Evolutionary conservation across 441 rosid genomes (phyloP).

Genomic region (Corymbia calophylla): DNA sequence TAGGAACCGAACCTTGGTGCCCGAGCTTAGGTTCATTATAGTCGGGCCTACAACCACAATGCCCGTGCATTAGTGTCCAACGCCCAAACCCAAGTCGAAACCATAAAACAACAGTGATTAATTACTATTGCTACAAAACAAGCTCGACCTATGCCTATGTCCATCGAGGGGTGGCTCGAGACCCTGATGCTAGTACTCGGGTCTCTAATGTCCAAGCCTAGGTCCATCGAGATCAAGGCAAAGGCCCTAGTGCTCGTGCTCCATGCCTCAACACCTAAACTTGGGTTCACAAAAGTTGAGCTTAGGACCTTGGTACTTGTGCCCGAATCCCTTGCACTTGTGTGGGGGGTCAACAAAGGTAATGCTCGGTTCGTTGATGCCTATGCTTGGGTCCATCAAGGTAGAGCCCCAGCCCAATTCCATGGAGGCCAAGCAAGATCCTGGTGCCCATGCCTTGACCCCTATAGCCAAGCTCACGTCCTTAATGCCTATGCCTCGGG

Average conservation of each 20-base stretch:
- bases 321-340: accelerated
- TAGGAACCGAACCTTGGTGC: accelerated
- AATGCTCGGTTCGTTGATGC: accelerated
- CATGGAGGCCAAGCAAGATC: not conserved
- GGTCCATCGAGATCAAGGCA: not conserved
- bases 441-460: not conserved
- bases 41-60: accelerated
- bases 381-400: accelerated
- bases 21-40: not conserved
- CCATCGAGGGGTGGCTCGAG: not conserved
- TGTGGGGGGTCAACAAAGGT: not conserved
- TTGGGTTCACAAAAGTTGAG: accelerated
- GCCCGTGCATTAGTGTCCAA: not conserved
- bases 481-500: accelerated
- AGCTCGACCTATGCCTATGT: too few species aligned
- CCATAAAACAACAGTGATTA: too few species aligned
- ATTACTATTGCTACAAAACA: too few species aligned
- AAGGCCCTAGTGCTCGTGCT: accelerated
- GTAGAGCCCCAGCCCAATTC: accelerated
- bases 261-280: not conserved
- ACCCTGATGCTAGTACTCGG: not conserved
- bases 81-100: not conserved
- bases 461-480: not conserved
- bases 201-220: accelerated
- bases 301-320: accelerated